Percentiles rank a stretch among this genome's conserved stretches.
These are phyloP conservation scores for Geotrichum klebahnii DNA, from an alignment of 1,139 yeast genomes.

Conservation along the genomic window DNA sequence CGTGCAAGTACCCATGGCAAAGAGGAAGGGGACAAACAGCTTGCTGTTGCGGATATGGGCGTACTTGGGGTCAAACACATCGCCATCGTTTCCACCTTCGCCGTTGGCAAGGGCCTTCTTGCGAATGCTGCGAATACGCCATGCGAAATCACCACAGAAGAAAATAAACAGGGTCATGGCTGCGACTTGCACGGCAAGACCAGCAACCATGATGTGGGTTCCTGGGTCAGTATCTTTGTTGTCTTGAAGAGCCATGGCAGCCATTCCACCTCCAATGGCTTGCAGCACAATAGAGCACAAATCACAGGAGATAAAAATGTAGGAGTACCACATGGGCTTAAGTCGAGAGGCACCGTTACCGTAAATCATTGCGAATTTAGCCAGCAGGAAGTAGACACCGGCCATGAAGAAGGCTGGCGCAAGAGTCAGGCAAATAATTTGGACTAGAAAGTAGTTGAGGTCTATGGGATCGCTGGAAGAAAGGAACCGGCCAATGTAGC, in stretches of 20 bases:
- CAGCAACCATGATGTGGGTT: slow-evolving; percentile 74
- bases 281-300: slow-evolving; percentile 67
- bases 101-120: too few relatives aligned
- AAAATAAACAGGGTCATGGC: slow-evolving; percentile 65
- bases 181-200: slow-evolving; percentile 71
- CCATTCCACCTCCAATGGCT: slow-evolving; percentile 79
- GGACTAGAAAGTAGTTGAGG: slow-evolving; percentile 53
- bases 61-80: slow-evolving; percentile 43
- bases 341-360: slow-evolving; percentile 60
- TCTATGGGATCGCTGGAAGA: slow-evolving; percentile 42
- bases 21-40: slow-evolving; percentile 41
- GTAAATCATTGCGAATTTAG: slow-evolving; percentile 65
- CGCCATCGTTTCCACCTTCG: slow-evolving; percentile 8
- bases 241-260: slow-evolving; percentile 51
- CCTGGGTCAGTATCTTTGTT: slow-evolving; percentile 49
- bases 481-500: slow-evolving; percentile 63
- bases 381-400: slow-evolving; percentile 74
- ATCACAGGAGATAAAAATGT: slow-evolving; percentile 64
- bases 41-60: slow-evolving; percentile 41
- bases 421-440: slow-evolving; percentile 66
- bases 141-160: slow-evolving; percentile 54
- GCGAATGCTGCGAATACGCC: slow-evolving; percentile 43
- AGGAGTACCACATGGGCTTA: slow-evolving; percentile 72
- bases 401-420: slow-evolving; percentile 91
- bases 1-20: slow-evolving; percentile 32